Evolutionary conservation across 176 grass and related monocot genomes (phyloP).

Genomic region (Saccharum spontaneum): DNA sequence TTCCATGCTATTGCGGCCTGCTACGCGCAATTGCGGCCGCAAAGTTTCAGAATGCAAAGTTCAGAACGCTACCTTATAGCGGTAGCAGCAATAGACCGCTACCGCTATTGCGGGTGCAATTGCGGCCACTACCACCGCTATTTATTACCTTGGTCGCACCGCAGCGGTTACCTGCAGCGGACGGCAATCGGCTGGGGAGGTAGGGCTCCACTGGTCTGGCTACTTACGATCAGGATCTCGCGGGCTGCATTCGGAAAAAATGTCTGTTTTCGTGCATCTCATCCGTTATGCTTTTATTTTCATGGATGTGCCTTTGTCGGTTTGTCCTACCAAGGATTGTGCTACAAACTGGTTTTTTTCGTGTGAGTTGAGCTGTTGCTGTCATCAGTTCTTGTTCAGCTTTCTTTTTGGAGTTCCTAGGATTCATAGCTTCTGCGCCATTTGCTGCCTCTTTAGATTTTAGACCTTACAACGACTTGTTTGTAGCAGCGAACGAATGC

Average conservation of each 20-base stretch:
- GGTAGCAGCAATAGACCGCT: too few relatives aligned
- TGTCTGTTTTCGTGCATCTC: background rate
- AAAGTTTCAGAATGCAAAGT: too few relatives aligned
- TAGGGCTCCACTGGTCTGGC: background rate
- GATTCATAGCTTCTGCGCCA: slow-evolving; percentile 15
- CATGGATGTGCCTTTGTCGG: background rate
- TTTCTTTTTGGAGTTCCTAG: slow-evolving; percentile 16
- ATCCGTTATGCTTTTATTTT: background rate
- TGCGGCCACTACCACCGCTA: too few relatives aligned
- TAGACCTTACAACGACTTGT: background rate
- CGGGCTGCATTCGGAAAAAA: background rate
- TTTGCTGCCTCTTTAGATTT: background rate
- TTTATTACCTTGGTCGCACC: too few relatives aligned
- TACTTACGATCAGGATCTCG: background rate
- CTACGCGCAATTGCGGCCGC: too few relatives aligned
- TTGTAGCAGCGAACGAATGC: background rate
- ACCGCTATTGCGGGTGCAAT: too few relatives aligned
- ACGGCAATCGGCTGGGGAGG: background rate
- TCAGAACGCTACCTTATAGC: too few relatives aligned
- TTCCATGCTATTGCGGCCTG: too few relatives aligned
- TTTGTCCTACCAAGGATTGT: too few relatives aligned
- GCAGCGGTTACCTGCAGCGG: background rate
- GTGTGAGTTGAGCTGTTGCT: slow-evolving; percentile 7
- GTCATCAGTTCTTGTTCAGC: background rate
- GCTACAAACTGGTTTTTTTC: too few relatives aligned